Evolutionary conservation across 805 yeast species (phyloP).

Genomic region (Candida odintsovae): DNA sequence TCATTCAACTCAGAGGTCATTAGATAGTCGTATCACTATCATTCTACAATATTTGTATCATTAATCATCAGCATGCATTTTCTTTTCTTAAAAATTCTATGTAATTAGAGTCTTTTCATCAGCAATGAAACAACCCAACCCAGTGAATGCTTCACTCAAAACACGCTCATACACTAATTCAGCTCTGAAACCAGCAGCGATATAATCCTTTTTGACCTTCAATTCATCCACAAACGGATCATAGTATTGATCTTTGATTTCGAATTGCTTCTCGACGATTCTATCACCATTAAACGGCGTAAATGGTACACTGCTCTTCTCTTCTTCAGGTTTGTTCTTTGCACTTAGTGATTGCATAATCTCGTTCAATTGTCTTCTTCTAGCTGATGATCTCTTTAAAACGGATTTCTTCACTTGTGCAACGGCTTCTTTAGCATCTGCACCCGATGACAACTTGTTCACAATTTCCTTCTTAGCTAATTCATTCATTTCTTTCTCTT

Average conservation of each 20-base stretch:
- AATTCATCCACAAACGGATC: constrained; percentile 60
- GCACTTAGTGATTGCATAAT: constrained; percentile 29
- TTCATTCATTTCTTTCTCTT: constrained; percentile 47
- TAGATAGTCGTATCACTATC: constrained; percentile 4
- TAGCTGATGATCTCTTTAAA: constrained; percentile 56
- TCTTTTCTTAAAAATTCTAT: not conserved
- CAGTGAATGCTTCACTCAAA: constrained; percentile 83
- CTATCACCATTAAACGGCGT: constrained; percentile 95
- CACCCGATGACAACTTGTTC: constrained; percentile 37
- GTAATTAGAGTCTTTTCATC: constrained; percentile 39
- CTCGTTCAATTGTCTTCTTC: constrained; percentile 46
- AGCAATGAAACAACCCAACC: constrained; percentile 76
- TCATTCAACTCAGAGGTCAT: constrained; percentile 44
- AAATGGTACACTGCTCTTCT: constrained; percentile 50
- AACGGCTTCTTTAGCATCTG: constrained; percentile 43
- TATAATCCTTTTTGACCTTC: constrained; percentile 53
- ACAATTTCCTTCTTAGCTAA: constrained; percentile 52
- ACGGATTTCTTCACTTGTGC: constrained; percentile 46
- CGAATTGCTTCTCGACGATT: constrained; percentile 47
- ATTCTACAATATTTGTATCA: not conserved
- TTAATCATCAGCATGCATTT: not conserved
- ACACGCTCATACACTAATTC: constrained; percentile 67
- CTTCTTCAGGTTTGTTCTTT: constrained; percentile 1
- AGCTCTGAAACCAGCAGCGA: constrained; percentile 82
- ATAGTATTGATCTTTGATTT: constrained; percentile 40